Evolutionary conservation across 2,329 filamentous ascomycete genomes (phyloP), one percentile per base, ranked within the genome.

Genomic region (Blumeria hordei): DNA sequence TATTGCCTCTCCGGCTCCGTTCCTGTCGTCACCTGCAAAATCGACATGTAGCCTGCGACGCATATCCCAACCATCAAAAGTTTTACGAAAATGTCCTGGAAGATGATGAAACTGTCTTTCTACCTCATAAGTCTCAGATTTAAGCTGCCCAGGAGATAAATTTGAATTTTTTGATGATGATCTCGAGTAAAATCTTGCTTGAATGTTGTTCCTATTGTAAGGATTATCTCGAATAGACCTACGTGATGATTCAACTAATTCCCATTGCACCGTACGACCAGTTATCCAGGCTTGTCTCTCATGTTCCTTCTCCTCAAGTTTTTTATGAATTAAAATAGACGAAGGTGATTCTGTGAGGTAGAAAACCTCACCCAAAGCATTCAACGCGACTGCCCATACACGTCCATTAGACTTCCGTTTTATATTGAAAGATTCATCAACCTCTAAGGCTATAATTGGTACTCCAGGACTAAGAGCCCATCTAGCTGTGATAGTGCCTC

Each of bases 401-500:
- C 88, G 80, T 11, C 78, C 76, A 53, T 80, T 72, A 3, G 75
- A 70, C 64, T 81, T 81, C 34, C 88, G 80, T 61, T 80, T 81
- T 32, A 74, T 67, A 52, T 75, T 88, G 67, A 88, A 92, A 54
- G 78, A 78, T 33, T 94, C 88, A 62, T 98, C 92, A 6, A 94
- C 77, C 47, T 78, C 78, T 57, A 98, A 78, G 0, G 80, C 77
- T 55, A 95, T 76, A 58, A 98, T 92, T 0, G 92, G 92, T 3
- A 96, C 88, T 43, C 92, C 92, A 2, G 92, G 92, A 63, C 87
- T 88, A 11, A 96, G 72, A 9, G 86, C 80, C 90, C 90, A 96
- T 60, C 83, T 84, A 36, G 85, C 85, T 41, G 86, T 94, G 60
- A 92, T 75, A 62, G 93, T 83, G 3, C 88, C 88, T 43, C 78